Base-by-base conservation (phyloP, 1,139 yeast species). In the Diutina catenulata region DNA sequence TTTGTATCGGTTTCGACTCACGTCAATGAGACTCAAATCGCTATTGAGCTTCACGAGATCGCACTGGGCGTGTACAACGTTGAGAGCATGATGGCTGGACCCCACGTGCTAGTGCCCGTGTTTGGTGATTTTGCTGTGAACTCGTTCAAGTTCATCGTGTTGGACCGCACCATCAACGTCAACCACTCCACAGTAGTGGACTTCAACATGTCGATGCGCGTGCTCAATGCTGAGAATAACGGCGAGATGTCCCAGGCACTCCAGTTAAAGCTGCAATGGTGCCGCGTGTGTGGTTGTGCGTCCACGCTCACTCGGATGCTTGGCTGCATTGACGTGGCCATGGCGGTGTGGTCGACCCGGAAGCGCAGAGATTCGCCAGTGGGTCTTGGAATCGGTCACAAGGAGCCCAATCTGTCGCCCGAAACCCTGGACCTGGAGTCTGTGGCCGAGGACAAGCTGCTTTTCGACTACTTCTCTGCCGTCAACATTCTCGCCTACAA, bases 401-500 rank as follows among this genome's bases (percentile, higher is more conserved):
- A n/a, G n/a, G n/a, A n/a, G n/a, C n/a, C n/a, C n/a, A n/a, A n/a
- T n/a, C n/a, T n/a, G n/a, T n/a, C n/a, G n/a, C n/a, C n/a, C n/a
- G n/a, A n/a, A n/a, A n/a, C n/a, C n/a, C n/a, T n/a, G n/a, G n/a
- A n/a, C n/a, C n/a, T n/a, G n/a, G n/a, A n/a, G n/a, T n/a, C n/a
- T n/a, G n/a, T n/a, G n/a, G n/a, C n/a, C n/a, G n/a, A n/a, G n/a
- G n/a, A n/a, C n/a, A n/a, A n/a, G n/a, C 9, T 9, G 23, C 14
- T 27, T 15, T 31, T 31, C 13, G 35, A 21, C 10, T 19, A 36
- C 40, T 62, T 70, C 42, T 58, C 70, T 14, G 57, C 82, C 0
- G 61, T 81, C 31, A 80, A 75, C 40, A 64, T 82, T 36, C 54
- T 77, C 9, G 71, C 87, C 0, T 72, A 77, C 46, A 75, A 80